Percentiles rank a stretch among this genome's conserved stretches.
phyloP scores from a whole-genome alignment of 495 filamentous ascomycete species.

The Sabuloglossum arenarium region DNA sequence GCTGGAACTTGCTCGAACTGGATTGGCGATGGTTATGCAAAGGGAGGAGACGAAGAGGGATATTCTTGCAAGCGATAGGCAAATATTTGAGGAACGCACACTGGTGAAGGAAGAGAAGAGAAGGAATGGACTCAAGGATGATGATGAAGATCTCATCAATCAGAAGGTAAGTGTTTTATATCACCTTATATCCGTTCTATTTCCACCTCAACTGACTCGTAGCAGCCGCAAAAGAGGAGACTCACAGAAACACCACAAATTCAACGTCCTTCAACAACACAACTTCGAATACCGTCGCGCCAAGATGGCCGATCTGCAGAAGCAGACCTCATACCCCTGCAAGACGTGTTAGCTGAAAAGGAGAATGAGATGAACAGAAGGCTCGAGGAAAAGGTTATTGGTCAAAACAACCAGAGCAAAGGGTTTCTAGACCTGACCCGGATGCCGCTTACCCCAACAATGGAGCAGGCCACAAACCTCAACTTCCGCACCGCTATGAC shows the following conservation, averaged over 20 bases:
- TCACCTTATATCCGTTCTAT: slow-evolving; percentile 2
- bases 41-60: slow-evolving; percentile 63
- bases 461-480: slow-evolving; percentile 32
- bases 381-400: slow-evolving; percentile 58
- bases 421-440: slow-evolving; percentile 67
- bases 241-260: slow-evolving; percentile 27
- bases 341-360: slow-evolving; percentile 60
- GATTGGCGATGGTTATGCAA: slow-evolving; percentile 53
- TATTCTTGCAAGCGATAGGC: slow-evolving; percentile 46
- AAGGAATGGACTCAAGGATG: slow-evolving; percentile 70
- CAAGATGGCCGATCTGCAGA: slow-evolving; percentile 48
- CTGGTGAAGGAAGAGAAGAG: slow-evolving; percentile 72
- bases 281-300: slow-evolving; percentile 46
- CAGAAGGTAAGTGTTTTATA: slow-evolving; percentile 45
- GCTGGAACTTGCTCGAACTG: slow-evolving; percentile 67
- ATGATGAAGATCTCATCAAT: slow-evolving; percentile 79
- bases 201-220: slow-evolving; percentile 16
- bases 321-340: slow-evolving; percentile 54
- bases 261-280: slow-evolving; percentile 32
- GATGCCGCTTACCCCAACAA: slow-evolving; percentile 54
- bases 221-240: slow-evolving; percentile 48
- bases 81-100: slow-evolving; percentile 60
- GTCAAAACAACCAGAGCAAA: slow-evolving; percentile 73
- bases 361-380: slow-evolving; percentile 57
- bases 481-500: slow-evolving; percentile 61